phyloP scores from a whole-genome alignment of 306 rosid genomes.

The Hippophae gyantsensis region DNA sequence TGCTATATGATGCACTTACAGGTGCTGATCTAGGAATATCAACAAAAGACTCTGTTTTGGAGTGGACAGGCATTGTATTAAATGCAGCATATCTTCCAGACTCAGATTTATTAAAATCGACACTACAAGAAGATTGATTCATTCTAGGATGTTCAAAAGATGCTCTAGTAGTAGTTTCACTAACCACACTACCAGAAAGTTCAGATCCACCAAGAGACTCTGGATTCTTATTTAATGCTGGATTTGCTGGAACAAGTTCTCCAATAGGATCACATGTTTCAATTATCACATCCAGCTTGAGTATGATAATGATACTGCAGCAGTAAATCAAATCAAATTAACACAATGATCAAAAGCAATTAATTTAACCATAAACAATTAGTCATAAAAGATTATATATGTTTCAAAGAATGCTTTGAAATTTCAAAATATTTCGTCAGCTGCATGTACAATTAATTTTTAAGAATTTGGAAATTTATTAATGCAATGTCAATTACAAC shows the following conservation, averaged over 20 bases:
- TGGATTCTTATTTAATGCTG: constrained; percentile 22
- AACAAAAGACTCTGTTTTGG: constrained; percentile 25
- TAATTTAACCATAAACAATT: background rate
- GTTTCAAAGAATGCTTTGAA: too few species aligned
- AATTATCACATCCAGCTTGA: constrained; percentile 50
- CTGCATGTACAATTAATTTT: too few species aligned
- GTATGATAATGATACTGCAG: constrained; percentile 65
- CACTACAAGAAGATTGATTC: constrained; percentile 30
- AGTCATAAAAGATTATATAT: too few species aligned
- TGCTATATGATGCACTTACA: constrained; percentile 36
- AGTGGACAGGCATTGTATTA: constrained; percentile 22
- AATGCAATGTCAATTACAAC: too few species aligned
- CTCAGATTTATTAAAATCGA: constrained; percentile 27
- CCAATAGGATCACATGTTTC: constrained; percentile 59
- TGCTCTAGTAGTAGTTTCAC: constrained; percentile 25
- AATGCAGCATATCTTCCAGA: constrained; percentile 32
- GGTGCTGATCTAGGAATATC: constrained; percentile 29
- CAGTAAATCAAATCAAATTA: constrained; percentile 9
- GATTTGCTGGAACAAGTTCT: constrained; percentile 32
- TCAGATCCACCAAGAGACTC: constrained; percentile 25
- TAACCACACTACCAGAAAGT: constrained; percentile 24
- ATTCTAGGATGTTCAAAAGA: constrained; percentile 30
- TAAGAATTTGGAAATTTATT: too few species aligned
- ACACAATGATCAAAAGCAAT: background rate
- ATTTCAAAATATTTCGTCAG: too few species aligned